These are phyloP conservation scores for Dothideomycetes sp. DNA, from an alignment of 2,329 filamentous ascomycete genomes.

Conservation along the genomic window DNA sequence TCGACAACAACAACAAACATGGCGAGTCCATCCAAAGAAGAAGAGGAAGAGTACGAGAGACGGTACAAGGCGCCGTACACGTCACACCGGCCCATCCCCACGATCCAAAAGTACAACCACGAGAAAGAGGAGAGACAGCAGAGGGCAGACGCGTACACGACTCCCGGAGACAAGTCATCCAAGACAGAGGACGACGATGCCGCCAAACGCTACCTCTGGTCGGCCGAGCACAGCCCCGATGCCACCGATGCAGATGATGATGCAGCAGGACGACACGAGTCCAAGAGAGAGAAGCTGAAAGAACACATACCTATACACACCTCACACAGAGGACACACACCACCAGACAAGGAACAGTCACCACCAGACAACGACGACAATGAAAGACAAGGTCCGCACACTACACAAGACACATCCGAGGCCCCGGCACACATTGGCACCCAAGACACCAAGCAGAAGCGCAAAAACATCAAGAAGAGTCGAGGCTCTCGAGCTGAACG, in stretches of 20 bases:
- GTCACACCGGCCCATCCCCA: conserved; percentile 33
- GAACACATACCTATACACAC: too few relatives aligned
- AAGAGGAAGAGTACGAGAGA: conserved; percentile 28
- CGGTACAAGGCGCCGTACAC: conserved; percentile 33
- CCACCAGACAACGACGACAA: too few relatives aligned
- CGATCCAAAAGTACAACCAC: conserved; percentile 34
- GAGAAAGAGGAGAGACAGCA: conserved; percentile 30
- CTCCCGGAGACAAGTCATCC: conserved; percentile 8
- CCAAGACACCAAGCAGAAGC: conserved; percentile 32
- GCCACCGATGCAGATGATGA: conserved; percentile 9
- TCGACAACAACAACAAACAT: too few relatives aligned
- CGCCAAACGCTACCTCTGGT: conserved; percentile 16
- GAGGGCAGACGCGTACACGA: conserved; percentile 18
- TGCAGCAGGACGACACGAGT: conserved; percentile 9
- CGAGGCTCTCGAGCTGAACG: conserved; percentile 37
- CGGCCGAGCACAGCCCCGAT: conserved; percentile 9
- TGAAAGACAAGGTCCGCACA: conserved; percentile 3
- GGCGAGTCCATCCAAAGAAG: conserved; percentile 13
- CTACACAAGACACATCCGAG: conserved; percentile 34
- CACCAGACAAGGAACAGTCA: too few relatives aligned
- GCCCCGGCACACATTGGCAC: conserved; percentile 16
- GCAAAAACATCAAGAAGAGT: conserved; percentile 39
- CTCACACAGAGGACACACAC: too few relatives aligned
- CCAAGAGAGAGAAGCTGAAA: conserved; percentile 10
- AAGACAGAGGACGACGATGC: conserved; percentile 19